Conservation (phyloP, 2,329 filamentous ascomycete genomes). For the Epichloe aotearoae region DNA sequence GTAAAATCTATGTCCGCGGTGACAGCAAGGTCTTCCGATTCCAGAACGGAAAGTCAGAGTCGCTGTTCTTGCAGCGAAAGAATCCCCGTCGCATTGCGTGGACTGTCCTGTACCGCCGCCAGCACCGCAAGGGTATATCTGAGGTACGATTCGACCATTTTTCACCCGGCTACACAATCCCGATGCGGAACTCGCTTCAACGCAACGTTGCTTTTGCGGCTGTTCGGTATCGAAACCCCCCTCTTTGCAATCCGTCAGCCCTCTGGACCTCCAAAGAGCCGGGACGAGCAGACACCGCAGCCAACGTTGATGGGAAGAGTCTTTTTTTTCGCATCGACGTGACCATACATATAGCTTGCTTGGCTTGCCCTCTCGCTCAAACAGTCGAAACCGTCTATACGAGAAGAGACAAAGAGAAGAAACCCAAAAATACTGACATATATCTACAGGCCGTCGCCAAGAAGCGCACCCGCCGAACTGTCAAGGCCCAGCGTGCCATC, state of each 20-base stretch:
- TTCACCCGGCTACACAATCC: too few species aligned
- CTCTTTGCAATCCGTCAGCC: neutral
- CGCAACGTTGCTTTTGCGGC: neutral
- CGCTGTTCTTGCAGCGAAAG: constrained; percentile 99
- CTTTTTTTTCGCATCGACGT: neutral
- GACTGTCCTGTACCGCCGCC: constrained; percentile 95
- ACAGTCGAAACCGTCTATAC: neutral
- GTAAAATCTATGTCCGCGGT: constrained; percentile 98
- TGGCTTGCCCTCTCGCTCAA: neutral
- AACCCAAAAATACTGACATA: constrained; percentile 20
- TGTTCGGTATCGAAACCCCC: neutral
- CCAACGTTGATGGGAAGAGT: too few species aligned
- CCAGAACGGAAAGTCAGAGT: constrained; percentile 99
- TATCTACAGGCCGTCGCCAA: constrained; percentile 86
- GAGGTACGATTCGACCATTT: constrained; percentile 56
- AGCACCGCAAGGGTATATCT: constrained; percentile 99
- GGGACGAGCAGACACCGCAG: neutral
- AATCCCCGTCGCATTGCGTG: constrained; percentile 99
- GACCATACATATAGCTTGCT: neutral
- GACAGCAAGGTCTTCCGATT: constrained; percentile 99
- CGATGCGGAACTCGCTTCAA: neutral
- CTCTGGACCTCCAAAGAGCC: neutral
- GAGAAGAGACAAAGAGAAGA: neutral
- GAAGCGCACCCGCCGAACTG: constrained; percentile 95
- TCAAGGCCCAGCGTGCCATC: constrained; percentile 98